Evolutionary conservation across 805 yeast species (phyloP).

Genomic region (Pichia occidentalis): DNA sequence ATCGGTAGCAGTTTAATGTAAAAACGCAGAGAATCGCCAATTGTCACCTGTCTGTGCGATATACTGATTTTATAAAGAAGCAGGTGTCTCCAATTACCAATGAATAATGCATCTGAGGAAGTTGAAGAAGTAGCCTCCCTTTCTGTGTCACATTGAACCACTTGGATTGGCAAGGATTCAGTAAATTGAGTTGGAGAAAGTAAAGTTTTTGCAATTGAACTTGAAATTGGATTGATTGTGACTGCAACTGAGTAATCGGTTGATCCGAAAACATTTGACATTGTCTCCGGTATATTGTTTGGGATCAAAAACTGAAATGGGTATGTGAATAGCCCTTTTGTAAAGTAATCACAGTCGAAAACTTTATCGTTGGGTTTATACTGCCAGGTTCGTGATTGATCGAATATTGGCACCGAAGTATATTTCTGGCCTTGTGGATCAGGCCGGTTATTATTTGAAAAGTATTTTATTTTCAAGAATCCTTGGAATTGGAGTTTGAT

Average conservation of each 20-base stretch:
- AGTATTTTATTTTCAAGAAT: constrained; percentile 3
- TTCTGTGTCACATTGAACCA: constrained; percentile 15
- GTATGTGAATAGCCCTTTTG: constrained; percentile 21
- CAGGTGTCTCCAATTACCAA: constrained; percentile 30
- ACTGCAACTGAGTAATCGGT: constrained; percentile 17
- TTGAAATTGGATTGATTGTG: constrained; percentile 15
- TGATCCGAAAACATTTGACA: constrained; percentile 19
- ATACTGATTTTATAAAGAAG: constrained; percentile 21
- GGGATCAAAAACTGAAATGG: constrained; percentile 25
- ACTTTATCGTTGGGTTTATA: constrained; percentile 10
- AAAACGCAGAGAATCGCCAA: constrained; percentile 17
- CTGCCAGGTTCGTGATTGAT: constrained; percentile 11
- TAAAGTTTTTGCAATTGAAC: constrained; percentile 14
- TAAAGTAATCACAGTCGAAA: constrained; percentile 10
- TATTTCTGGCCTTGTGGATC: constrained; percentile 1
- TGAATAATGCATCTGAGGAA: constrained; percentile 14
- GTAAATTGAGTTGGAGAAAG: constrained; percentile 1
- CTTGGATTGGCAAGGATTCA: constrained; percentile 7
- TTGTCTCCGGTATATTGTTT: constrained; percentile 21
- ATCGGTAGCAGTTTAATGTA: constrained; percentile 24
- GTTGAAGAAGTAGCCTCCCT: not conserved
- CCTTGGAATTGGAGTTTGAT: constrained; percentile 17
- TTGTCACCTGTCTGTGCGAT: constrained; percentile 15
- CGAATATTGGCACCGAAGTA: constrained; percentile 1
- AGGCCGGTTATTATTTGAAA: constrained; percentile 3